Percentiles rank a stretch among this genome's conserved stretches.
Conservation (phyloP, 2,329 filamentous ascomycete species). For the Trichoderma sp. region DNA sequence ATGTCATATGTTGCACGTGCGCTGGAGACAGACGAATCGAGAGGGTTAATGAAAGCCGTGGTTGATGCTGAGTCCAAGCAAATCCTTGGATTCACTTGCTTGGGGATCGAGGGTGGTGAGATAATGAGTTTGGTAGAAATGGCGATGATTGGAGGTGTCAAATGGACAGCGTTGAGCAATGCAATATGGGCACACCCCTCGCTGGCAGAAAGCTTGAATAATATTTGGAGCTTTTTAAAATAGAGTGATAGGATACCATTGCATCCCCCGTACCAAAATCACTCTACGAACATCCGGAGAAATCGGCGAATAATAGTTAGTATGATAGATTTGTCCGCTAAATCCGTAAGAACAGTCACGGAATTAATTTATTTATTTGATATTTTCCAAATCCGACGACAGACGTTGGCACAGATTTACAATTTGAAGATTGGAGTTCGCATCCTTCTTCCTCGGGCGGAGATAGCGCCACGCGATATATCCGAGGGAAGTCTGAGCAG, state of each 20-base stretch:
- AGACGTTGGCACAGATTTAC: background rate
- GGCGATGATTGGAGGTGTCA: constrained; percentile 48
- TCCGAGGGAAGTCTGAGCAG: background rate
- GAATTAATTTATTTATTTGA: background rate
- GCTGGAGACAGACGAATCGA: constrained; percentile 50
- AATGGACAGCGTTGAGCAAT: constrained; percentile 39
- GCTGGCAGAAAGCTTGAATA: constrained; percentile 51
- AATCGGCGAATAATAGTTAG: background rate
- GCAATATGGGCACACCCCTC: constrained; percentile 52
- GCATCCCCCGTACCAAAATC: background rate
- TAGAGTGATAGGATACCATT: constrained; percentile 17
- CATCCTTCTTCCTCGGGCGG: background rate
- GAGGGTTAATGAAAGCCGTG: constrained; percentile 52
- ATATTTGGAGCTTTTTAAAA: constrained; percentile 46
- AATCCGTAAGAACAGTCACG: background rate
- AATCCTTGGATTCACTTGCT: constrained; percentile 53
- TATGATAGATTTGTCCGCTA: background rate
- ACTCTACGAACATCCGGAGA: background rate
- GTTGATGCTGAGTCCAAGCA: constrained; percentile 46
- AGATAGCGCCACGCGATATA: background rate
- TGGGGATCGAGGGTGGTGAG: constrained; percentile 52
- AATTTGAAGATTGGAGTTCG: background rate
- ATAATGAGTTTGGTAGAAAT: constrained; percentile 53
- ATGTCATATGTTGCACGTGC: constrained; percentile 51
- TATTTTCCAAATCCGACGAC: background rate